Conservation (phyloP, 495 filamentous ascomycete species). For the Bryoglossum gracile region DNA sequence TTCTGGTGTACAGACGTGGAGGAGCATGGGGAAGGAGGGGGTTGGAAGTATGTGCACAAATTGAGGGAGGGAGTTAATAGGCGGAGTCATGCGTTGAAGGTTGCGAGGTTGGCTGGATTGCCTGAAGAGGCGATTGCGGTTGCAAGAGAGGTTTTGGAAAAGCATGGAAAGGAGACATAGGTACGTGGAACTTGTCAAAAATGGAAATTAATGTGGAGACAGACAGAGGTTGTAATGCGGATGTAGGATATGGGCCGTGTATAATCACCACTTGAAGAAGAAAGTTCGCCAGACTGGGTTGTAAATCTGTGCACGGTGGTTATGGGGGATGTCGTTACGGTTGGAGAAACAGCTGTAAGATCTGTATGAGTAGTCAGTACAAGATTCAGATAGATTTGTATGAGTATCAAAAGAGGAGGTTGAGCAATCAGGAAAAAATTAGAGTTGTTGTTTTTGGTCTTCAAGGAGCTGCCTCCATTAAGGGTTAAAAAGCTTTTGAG, state of each 20-base stretch:
- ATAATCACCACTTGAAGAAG: background rate
- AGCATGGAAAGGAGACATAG: background rate
- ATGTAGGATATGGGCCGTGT: conserved; percentile 2
- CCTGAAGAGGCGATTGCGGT: conserved; percentile 52
- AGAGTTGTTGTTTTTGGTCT: conserved; percentile 53
- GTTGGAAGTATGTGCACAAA: conserved; percentile 81
- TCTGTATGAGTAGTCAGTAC: background rate
- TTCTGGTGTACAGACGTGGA: conserved; percentile 88
- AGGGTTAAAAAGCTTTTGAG: conserved; percentile 55
- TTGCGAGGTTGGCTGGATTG: conserved; percentile 77
- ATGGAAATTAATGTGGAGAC: background rate
- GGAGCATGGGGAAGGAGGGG: conserved; percentile 48
- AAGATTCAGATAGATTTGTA: background rate
- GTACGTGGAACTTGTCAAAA: background rate
- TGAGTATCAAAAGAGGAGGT: conserved; percentile 1
- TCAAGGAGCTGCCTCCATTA: conserved; percentile 34
- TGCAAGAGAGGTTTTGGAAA: conserved; percentile 39
- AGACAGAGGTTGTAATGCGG: background rate
- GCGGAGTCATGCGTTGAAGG: conserved; percentile 83
- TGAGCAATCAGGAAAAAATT: conserved; percentile 53
- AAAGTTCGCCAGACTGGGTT: too few relatives aligned
- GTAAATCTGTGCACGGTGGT: too few relatives aligned
- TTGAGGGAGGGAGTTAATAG: conserved; percentile 77
- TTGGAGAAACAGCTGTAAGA: too few relatives aligned
- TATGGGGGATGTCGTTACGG: too few relatives aligned